Conservation (phyloP, 2,329 filamentous ascomycete species). For the Microdochium trichocladiopsis region DNA sequence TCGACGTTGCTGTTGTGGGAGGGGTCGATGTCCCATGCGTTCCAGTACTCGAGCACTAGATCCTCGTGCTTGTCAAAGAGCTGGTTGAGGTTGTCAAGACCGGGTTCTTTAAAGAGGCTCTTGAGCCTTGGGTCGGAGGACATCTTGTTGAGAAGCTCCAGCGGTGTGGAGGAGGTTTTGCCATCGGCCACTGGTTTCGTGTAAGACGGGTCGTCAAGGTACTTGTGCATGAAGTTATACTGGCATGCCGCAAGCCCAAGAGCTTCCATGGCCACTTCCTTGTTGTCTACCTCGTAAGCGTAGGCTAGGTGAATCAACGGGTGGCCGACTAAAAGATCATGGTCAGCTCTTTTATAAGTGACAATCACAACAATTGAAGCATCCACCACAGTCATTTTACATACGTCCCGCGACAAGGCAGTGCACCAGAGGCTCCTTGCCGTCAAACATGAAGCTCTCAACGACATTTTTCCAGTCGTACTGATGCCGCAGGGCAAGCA, state of each 20-base stretch:
- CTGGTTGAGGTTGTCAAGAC: constrained; percentile 54
- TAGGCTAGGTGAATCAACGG: constrained; percentile 95
- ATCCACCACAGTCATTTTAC: too few relatives aligned
- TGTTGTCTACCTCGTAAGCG: constrained; percentile 79
- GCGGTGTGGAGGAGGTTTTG: constrained; percentile 51
- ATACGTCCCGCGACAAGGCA: constrained; percentile 71
- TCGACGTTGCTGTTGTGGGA: constrained; percentile 22
- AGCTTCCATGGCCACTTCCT: constrained; percentile 83
- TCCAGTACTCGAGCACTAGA: constrained; percentile 81
- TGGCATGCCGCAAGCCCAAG: constrained; percentile 58
- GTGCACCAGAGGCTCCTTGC: constrained; percentile 72
- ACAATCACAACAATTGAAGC: neutral
- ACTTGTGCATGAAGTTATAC: constrained; percentile 56
- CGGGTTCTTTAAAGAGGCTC: constrained; percentile 51
- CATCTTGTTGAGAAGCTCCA: constrained; percentile 67
- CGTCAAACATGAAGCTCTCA: constrained; percentile 67
- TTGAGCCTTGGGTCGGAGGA: constrained; percentile 64
- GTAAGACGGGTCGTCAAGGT: constrained; percentile 67
- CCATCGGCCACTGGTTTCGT: constrained; percentile 49
- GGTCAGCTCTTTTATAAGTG: too few relatives aligned
- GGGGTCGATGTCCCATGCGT: constrained; percentile 64
- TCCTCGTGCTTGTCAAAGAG: constrained; percentile 65
- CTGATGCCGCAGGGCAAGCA: constrained; percentile 61
- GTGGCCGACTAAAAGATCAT: constrained; percentile 59
- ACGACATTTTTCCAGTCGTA: constrained; percentile 84